Base-by-base conservation (phyloP, 78 protist species). In the Dictyostelium brefeldianum region DNA sequence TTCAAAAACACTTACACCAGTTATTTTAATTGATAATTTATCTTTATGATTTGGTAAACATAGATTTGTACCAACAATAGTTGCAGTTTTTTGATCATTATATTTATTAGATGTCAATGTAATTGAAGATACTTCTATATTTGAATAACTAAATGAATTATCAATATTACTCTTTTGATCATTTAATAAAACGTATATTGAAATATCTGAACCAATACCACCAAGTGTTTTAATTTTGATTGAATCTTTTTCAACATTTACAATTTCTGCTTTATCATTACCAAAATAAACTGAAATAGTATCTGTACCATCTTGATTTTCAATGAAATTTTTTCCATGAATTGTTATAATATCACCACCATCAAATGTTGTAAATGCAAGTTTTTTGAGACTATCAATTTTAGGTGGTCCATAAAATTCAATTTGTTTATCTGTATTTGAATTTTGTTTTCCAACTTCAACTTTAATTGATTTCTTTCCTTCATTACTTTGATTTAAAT, bases 321-420 rank as follows among this genome's bases (percentile, higher is more conserved):
- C 70, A 3, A 48, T 74, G 1, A 82, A 82, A 36, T 82, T 82
- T 3, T 27, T 53, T 36, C 89, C 89, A 18, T 1, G 50, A 5
- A 82, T n/a, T 53, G 80, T 70, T 0, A 82, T 10, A 12, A 4
- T 6, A 36, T 36, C 25, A 2, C 47, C 57, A 51, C 89, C 89
- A 82, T 82, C 80, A 36, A 82, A 14, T 50, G 70, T n/a, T n/a
- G n/a, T n/a, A n/a, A n/a, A n/a, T n/a, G n/a, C n/a, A n/a, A n/a
- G n/a, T n/a, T n/a, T n/a, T n/a, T n/a, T n/a, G n/a, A n/a, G n/a
- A n/a, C n/a, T n/a, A n/a, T 69, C 51, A 17, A 81, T 65, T 15
- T 81, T 43, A 43, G 89, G 89, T 10, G 50, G 54, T 71, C 90
- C 90, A 83, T 83, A 83, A 62, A 51, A 81, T 12, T 46, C 22